A percentile compares a stretch with the other conserved stretches of the same genome.
These are phyloP conservation scores for Xylaria scruposa DNA, from an alignment of 495 filamentous ascomycete species.

Conservation along the genomic window DNA sequence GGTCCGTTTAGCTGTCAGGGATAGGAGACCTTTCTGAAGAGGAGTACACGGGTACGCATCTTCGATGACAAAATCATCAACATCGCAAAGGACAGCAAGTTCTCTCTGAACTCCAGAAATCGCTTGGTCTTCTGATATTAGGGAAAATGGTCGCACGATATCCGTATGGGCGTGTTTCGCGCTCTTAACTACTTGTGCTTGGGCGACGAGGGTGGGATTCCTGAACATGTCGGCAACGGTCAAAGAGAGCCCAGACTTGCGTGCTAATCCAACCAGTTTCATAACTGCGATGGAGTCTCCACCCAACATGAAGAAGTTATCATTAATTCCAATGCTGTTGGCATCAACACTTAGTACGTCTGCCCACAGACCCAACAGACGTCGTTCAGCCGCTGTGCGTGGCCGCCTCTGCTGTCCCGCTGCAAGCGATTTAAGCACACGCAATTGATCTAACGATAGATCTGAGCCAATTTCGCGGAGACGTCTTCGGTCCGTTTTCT, in stretches of 20 bases:
- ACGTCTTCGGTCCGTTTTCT: constrained; percentile 26
- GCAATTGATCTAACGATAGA: not conserved
- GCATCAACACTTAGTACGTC: not conserved
- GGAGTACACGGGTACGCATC: constrained; percentile 71
- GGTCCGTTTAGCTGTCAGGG: constrained; percentile 50
- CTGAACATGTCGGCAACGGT: constrained; percentile 1
- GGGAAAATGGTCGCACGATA: not conserved
- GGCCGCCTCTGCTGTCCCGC: not conserved
- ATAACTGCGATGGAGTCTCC: constrained; percentile 3
- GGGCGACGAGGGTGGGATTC: constrained; percentile 6
- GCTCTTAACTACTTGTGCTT: not conserved
- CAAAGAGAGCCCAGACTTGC: not conserved
- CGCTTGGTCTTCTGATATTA: not conserved
- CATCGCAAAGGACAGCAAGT: too few species aligned
- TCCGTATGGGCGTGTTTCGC: not conserved
- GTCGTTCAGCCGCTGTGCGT: not conserved
- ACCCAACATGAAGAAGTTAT: constrained; percentile 5
- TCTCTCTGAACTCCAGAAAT: too few species aligned
- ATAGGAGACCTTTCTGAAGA: constrained; percentile 68
- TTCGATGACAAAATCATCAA: constrained; percentile 37
- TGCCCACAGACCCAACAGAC: not conserved
- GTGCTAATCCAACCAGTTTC: not conserved
- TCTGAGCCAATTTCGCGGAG: constrained; percentile 6
- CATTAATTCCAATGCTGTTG: not conserved
- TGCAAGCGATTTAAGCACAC: not conserved